Base-by-base conservation (phyloP, 202 grass and related monocot genomes). In the Eragrostis tef region DNA sequence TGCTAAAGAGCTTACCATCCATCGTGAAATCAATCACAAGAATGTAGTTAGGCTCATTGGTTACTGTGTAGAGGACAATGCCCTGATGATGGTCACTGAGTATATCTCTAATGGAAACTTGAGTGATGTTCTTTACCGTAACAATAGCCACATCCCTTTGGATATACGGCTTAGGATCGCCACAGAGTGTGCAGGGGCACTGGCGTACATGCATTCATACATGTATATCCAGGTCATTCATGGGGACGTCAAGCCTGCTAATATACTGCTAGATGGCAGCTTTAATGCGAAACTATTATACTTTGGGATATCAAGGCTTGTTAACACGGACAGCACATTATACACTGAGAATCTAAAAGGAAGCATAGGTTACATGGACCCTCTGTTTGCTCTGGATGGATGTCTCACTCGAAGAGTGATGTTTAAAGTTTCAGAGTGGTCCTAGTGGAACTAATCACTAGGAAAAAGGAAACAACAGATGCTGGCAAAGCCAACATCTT, bases 351-450 rank as follows among this genome's bases (percentile, higher is more conserved):
- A 74, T 41, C 49, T 74, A 21, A 41, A 20, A 7, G 71, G 71
- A 0, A 74, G 71, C 29, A 56, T 56, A 39, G 71, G 71, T 41
- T 74, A 56, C 19, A 74, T 74, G 71, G 71, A 74, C 29, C 50
- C 71, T 21, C 12, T 56, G 9, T 77, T 77, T 48, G 1, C 57
- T 77, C 21, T 0, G 9, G 59, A 24, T 47, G 57, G 74, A 0
- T 41, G 5, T 19, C 14, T 63, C 39, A 77, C 13, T 16, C 3
- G 24, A 19, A 2, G 41, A 29, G 15, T 34, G 58, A 77, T 34
- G 74, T 77, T 19, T 64, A 77, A 15, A 63, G 74, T 4, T 78
- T 78, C 64, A 43, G 74, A 29, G 59, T 48, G 7, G 74, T 78
- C 16, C 70, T 72, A 1, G 1, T 72, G 10, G 70, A 72, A 53